Base-by-base conservation (phyloP, 176 grass and related monocot species). In the Oryza officinalis region DNA sequence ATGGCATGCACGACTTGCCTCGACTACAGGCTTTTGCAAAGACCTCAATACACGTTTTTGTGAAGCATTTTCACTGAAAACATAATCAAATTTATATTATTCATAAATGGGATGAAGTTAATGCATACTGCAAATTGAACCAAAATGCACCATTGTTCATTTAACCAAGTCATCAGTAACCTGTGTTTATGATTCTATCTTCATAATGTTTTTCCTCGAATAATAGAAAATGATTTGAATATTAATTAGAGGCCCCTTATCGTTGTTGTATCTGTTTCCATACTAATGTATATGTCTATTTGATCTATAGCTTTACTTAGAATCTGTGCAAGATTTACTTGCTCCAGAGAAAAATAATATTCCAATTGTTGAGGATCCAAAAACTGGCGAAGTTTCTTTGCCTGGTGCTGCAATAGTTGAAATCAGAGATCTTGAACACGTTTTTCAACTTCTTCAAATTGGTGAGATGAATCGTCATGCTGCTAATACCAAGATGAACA, bases 401-500 rank as follows among this genome's bases (percentile, higher is more conserved):
- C 91, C 91, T 80, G 93, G 96, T 76, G 89, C 91, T 77, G 80
- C 89, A n/a, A 50, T 87, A 83, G 85, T 98, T 90, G 89, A 95
- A 78, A 85, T 95, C 84, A 89, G 81, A 83, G 91, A 93, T 91
- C 70, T 95, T 80, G 87, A 95, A 71, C 89, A 93, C 70, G 89
- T 80, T 79, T 86, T 91, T 73, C 93, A 92, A 80, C 85, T 98
- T 85, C 31, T 98, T 45, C 91, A 98, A 92, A 84, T 88, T 90
- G 93, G 93, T 63, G 96, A 95, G 87, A 74, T 87, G 59, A 98
- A 98, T 78, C 89, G 96, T 44, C 84, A 90, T 93, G 96, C 96
- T 88, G 87, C 96, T 14, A 95, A 98, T 88, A 98, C 96, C 67
- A 98, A 95, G 79, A 90, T 98, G 72, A 98, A 98, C 83, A 98